phyloP scores from a whole-genome alignment of 805 yeast genomes.

The Spathaspora hagerdaliae region DNA sequence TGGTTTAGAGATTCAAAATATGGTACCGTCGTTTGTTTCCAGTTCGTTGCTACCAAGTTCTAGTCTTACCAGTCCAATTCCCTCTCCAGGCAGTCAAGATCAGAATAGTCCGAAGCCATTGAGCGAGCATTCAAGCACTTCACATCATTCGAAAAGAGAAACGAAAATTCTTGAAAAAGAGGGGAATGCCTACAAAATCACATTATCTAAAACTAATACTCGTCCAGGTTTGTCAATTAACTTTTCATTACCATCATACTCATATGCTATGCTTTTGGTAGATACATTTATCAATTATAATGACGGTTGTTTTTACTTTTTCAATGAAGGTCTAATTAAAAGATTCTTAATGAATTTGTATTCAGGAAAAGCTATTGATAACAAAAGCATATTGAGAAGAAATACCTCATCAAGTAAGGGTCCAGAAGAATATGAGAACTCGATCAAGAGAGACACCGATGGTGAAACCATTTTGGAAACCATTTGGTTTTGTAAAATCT shows the following conservation, averaged over 20 bases:
- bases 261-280: slow-evolving; percentile 69
- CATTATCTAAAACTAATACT: slow-evolving; percentile 63
- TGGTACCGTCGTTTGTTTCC: slow-evolving; percentile 39
- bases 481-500: slow-evolving; percentile 75
- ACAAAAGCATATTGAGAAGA: slow-evolving; percentile 33
- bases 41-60: slow-evolving; percentile 7
- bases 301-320: slow-evolving; percentile 81
- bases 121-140: slow-evolving; percentile 11
- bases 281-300: slow-evolving; percentile 72
- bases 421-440: slow-evolving; percentile 32
- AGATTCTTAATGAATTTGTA: slow-evolving; percentile 61
- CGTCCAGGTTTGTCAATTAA: slow-evolving; percentile 67
- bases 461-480: slow-evolving; percentile 65
- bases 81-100: slow-evolving; percentile 9
- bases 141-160: slow-evolving; percentile 29
- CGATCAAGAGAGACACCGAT: slow-evolving; percentile 40
- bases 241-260: slow-evolving; percentile 70
- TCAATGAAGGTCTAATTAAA: slow-evolving; percentile 77
- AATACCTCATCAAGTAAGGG: slow-evolving; percentile 21
- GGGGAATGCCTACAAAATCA: slow-evolving; percentile 71
- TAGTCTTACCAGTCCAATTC: slow-evolving; percentile 3
- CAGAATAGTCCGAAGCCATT: slow-evolving; percentile 3
- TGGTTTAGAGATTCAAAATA: slow-evolving; percentile 70
- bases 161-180: slow-evolving; percentile 64
- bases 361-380: slow-evolving; percentile 43